A percentile compares a stretch with the other conserved stretches of the same genome.
Conservation (phyloP, 2,329 filamentous ascomycete species). For the Cyclaneusma minus region DNA sequence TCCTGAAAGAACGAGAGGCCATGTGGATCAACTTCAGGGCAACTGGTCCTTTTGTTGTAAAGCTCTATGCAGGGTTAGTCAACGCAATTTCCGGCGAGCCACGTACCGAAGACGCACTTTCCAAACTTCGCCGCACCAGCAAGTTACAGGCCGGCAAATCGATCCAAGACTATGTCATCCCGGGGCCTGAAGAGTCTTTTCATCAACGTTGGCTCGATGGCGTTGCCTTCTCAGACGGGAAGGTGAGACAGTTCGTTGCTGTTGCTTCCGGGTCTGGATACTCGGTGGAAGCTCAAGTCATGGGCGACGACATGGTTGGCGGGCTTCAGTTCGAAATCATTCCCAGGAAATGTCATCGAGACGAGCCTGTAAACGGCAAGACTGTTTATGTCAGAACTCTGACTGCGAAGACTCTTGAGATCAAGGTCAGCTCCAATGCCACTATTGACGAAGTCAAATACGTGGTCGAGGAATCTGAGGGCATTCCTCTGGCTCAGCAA, state of each 20-base stretch:
- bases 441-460: slow-evolving; percentile 1
- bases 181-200: slow-evolving; percentile 21
- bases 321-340: slow-evolving; percentile 26
- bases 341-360: too few relatives aligned
- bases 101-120: slow-evolving; percentile 10
- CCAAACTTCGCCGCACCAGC: too few relatives aligned
- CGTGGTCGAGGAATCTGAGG: slow-evolving; percentile 5
- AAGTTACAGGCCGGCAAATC: too few relatives aligned
- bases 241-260: slow-evolving; percentile 28
- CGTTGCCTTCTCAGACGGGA: slow-evolving; percentile 17
- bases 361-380: slow-evolving; percentile 10
- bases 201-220: slow-evolving; percentile 27
- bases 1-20: slow-evolving; percentile 20
- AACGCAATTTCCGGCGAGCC: slow-evolving; percentile 26
- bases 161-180: slow-evolving; percentile 30
- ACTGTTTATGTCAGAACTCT: slow-evolving; percentile 1
- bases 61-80: slow-evolving; percentile 23
- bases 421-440: slow-evolving; percentile 1
- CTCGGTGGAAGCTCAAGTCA: slow-evolving; percentile 25
- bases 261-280: slow-evolving; percentile 23
- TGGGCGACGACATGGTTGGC: slow-evolving; percentile 19
- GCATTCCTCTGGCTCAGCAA: too few relatives aligned
- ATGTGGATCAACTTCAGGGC: slow-evolving; percentile 25
- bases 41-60: slow-evolving; percentile 19
- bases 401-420: slow-evolving; percentile 1